Evolutionary conservation across 1,284 basidiomycete genomes (phyloP), one percentile per base, ranked within the genome.

Genomic region (Cryptococcus sp.): DNA sequence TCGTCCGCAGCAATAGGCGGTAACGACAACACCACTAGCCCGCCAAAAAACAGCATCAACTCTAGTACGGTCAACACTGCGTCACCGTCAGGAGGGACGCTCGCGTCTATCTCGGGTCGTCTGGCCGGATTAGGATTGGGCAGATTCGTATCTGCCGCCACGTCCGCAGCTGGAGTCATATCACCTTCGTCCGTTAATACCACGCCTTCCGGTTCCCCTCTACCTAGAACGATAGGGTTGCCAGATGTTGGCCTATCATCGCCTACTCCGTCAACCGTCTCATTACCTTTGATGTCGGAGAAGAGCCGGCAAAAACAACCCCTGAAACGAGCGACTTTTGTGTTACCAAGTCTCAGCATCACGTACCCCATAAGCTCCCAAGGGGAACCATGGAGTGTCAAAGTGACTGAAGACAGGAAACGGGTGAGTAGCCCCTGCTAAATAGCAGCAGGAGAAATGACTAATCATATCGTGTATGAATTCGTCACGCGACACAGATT

Each of bases 361-460:
- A 86, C 91, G 25, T 95, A 93, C 72, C 90, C 90, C 0, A 93
- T 94, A 72, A 88, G 87, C 40, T 85, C 88, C 2, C 68, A 85
- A 17, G 88, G 88, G 54, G 90, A 91, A 19, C 91, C 91, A 2
- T 89, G 85, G 51, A 89, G 85, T 6, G 85, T 86, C 0, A 83
- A 83, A 6, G 81, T 91, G 54, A 85, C 72, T 17, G 73, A 73
- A 38, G 75, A 79, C 40, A 66, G 75, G 23, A 55, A 71, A 45
- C 52, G 64, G 61, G 76, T 76, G 50, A 54, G 71, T 30, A 3
- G 13, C 35, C 25, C 17, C 13, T 35, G 38, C 10, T 22, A 5
- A 7, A 19, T 1, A 38, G 23, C 8, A 22, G 7, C 30, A 8
- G 30, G 30, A 35, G 25, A 22, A 46, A 5, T 30, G 50, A 53